Conservation (phyloP, 129 eudicot species). For the Calendula officinalis region DNA sequence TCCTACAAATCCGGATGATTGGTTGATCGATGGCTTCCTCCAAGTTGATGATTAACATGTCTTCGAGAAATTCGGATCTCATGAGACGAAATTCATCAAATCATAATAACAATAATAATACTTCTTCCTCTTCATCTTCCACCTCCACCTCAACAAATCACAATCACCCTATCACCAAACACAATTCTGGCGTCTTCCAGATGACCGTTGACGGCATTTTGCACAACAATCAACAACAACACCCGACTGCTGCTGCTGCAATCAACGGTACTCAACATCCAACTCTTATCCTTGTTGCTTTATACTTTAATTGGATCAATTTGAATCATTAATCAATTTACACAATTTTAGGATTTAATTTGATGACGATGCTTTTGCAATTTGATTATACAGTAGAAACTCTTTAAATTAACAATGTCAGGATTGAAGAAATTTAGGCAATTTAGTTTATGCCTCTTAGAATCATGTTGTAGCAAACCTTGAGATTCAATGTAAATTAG, state of each 20-base stretch:
- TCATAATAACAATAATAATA: slow-evolving; percentile 1
- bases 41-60: slow-evolving; percentile 59
- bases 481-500: no score
- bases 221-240: slow-evolving; percentile 11
- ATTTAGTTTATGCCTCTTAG: no score
- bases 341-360: no score
- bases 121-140: slow-evolving; percentile 24
- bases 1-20: slow-evolving; percentile 28
- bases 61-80: slow-evolving; percentile 64
- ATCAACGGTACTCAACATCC: slow-evolving; percentile 30
- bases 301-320: no score
- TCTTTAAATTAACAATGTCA: no score
- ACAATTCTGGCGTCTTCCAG: neutral
- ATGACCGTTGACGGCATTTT: slow-evolving; percentile 42
- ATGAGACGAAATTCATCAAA: slow-evolving; percentile 32
- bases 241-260: slow-evolving; percentile 31
- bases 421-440: no score
- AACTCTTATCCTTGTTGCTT: no score
- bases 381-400: no score
- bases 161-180: slow-evolving; percentile 3
- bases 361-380: no score
- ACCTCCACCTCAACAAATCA: slow-evolving; percentile 25
- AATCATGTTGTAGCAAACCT: no score
- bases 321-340: no score
- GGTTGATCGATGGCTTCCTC: slow-evolving; percentile 47